Base-by-base conservation (phyloP, 2,329 filamentous ascomycete species). In the Helotiales sp. region DNA sequence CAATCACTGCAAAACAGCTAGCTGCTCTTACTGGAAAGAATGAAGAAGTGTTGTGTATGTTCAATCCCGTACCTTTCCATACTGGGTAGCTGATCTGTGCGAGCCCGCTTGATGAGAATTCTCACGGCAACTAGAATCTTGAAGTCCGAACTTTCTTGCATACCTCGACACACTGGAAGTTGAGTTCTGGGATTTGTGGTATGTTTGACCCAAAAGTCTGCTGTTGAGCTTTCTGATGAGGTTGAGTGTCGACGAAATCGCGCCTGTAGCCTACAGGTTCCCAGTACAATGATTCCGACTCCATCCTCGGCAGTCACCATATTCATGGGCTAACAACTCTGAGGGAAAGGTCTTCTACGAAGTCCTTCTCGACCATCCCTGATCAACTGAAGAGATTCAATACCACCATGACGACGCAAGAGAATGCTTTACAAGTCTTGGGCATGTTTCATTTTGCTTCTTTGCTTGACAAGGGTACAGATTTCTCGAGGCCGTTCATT, bases 41-140 rank as follows among this genome's bases (percentile, higher is more conserved):
- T 50, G 66, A 67, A 52, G 62, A 65, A 34, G 55, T 70, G 17
- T 53, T 68, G 25, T 58, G 67, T 68, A 61, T 33, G 59, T 57
- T 60, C 25, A n/a, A n/a, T n/a, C n/a, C n/a, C n/a, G n/a, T n/a
- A n/a, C n/a, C n/a, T n/a, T 13, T 34, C 12, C 10, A 9, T 9
- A 40, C 9, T 17, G 4, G 7, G 36, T 19, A 40, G 8, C 38
- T 42, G 33, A 55, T 51, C 13, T 25, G 22, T 44, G 30, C 22
- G 25, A 70, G 68, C 58, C 17, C 66, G 67, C 17, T 60, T 68
- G 44, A 69, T 72, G 66, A 59, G 69, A 34, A 62, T 70, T 34
- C 56, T 70, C 30, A 69, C 65, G n/a, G 65, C 65, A 3, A 68
- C 63, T 15, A 64, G 68, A 54, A 69, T 72, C 27, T 64, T 70